A percentile compares a stretch with the other conserved stretches of the same genome.
phyloP scores from a whole-genome alignment of 2,329 filamentous ascomycete species.

The Fusarium tanahbumbuense region DNA sequence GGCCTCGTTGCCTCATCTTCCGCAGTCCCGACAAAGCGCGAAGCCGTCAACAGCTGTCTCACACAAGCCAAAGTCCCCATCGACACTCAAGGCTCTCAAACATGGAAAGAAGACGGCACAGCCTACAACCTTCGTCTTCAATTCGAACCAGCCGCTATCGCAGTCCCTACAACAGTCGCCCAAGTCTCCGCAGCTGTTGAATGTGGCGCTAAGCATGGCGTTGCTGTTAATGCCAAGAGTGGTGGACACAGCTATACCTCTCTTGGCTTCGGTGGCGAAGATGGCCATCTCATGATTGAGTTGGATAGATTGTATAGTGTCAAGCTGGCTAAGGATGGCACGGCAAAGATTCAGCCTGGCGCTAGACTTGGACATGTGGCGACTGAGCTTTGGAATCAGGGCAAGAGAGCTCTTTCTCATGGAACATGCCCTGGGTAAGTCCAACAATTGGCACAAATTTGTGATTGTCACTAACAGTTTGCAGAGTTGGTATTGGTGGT shows the following conservation, averaged over 20 bases:
- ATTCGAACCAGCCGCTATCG: slow-evolving; percentile 49
- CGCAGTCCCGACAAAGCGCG: slow-evolving; percentile 39
- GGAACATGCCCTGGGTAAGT: slow-evolving; percentile 64
- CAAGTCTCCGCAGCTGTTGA: slow-evolving; percentile 60
- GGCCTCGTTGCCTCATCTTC: neutral
- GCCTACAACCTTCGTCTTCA: slow-evolving; percentile 52
- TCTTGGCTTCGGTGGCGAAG: slow-evolving; percentile 57
- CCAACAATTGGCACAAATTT: rapidly evolving
- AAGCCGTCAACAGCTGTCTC: slow-evolving; percentile 47
- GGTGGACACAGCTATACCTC: slow-evolving; percentile 67
- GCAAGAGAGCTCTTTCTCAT: slow-evolving; percentile 58
- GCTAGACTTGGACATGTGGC: slow-evolving; percentile 63
- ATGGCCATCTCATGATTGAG: slow-evolving; percentile 56
- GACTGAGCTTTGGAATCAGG: slow-evolving; percentile 55
- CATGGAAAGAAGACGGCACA: slow-evolving; percentile 51
- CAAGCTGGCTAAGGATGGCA: slow-evolving; percentile 38
- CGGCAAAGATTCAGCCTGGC: slow-evolving; percentile 55
- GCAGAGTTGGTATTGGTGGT: slow-evolving; percentile 47
- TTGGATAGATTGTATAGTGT: slow-evolving; percentile 55
- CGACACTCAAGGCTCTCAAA: slow-evolving; percentile 29
- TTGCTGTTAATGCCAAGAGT: slow-evolving; percentile 63
- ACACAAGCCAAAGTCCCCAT: slow-evolving; percentile 43
- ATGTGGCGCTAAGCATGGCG: slow-evolving; percentile 56
- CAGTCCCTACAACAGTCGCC: slow-evolving; percentile 48
- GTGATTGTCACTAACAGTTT: slow-evolving; percentile 4